Conservation (phyloP, 2,329 filamentous ascomycete species). For the Phyllosticta ampelicida region DNA sequence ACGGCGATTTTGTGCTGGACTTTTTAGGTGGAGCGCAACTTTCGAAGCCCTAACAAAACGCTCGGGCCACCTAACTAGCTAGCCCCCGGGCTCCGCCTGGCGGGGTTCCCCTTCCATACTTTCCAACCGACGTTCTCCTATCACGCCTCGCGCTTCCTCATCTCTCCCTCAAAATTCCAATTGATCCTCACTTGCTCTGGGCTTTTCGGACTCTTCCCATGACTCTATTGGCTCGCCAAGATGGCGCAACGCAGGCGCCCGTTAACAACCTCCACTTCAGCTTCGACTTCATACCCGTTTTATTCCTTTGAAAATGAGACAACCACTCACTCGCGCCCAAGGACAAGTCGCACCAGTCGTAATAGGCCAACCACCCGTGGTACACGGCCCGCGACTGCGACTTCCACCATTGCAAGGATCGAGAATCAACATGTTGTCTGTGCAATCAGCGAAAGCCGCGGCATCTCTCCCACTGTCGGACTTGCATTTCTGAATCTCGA, state of each 20-base stretch:
- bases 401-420: conserved; percentile 47
- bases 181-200: background rate
- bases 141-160: background rate
- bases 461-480: conserved; percentile 72
- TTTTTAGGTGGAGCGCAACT: background rate
- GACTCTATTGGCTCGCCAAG: conserved; percentile 1
- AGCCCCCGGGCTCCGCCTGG: too few relatives aligned
- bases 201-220: background rate
- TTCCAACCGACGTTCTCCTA: too few relatives aligned
- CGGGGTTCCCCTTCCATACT: too few relatives aligned
- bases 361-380: conserved; percentile 30
- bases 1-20: background rate
- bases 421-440: conserved; percentile 68
- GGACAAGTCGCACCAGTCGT: conserved; percentile 18
- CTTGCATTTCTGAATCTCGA: conserved; percentile 80
- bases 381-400: conserved; percentile 42
- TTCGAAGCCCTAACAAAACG: conserved; percentile 8
- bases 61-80: conserved; percentile 3
- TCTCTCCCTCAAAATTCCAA: background rate
- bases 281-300: conserved; percentile 22
- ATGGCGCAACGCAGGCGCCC: conserved; percentile 19
- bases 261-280: conserved; percentile 23
- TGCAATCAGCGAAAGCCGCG: conserved; percentile 78
- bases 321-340: conserved; percentile 26
- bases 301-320: conserved; percentile 27